These are phyloP conservation scores for Alternaria panax DNA, from an alignment of 2,329 filamentous ascomycete genomes.

Conservation along the genomic window DNA sequence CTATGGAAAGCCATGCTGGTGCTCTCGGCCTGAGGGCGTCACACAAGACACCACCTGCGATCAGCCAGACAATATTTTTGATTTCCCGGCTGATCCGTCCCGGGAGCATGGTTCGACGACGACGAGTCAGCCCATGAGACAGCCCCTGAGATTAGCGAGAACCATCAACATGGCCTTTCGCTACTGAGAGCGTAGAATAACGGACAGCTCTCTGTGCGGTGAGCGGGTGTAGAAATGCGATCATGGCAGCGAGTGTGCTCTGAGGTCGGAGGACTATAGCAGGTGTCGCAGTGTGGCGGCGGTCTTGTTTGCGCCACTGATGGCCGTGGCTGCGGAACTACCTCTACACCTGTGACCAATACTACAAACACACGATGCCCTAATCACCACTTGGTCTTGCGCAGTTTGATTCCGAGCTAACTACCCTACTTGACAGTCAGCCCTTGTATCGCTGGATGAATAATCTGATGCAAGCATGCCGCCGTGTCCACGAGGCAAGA, in stretches of 20 bases:
- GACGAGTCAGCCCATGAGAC: too few species aligned
- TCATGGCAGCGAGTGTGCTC: not conserved
- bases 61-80: not conserved
- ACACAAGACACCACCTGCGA: too few species aligned
- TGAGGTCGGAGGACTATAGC: not conserved
- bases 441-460: not conserved
- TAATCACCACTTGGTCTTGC: not conserved
- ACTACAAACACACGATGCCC: not conserved
- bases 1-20: not conserved
- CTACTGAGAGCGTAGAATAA: too few species aligned
- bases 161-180: too few species aligned
- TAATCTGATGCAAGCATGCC: not conserved
- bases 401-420: not conserved
- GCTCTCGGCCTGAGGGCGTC: not conserved
- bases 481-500: not conserved
- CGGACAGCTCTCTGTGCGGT: too few species aligned
- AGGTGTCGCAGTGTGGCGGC: not conserved
- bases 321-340: not conserved
- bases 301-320: not conserved
- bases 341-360: too few species aligned
- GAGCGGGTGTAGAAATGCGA: too few species aligned
- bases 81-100: not conserved
- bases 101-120: not conserved
- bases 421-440: too few species aligned
- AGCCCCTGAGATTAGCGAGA: too few species aligned